These are phyloP conservation scores for Mycena albidolilacea DNA, from an alignment of 768 basidiomycete species.

Conservation along the genomic window DNA sequence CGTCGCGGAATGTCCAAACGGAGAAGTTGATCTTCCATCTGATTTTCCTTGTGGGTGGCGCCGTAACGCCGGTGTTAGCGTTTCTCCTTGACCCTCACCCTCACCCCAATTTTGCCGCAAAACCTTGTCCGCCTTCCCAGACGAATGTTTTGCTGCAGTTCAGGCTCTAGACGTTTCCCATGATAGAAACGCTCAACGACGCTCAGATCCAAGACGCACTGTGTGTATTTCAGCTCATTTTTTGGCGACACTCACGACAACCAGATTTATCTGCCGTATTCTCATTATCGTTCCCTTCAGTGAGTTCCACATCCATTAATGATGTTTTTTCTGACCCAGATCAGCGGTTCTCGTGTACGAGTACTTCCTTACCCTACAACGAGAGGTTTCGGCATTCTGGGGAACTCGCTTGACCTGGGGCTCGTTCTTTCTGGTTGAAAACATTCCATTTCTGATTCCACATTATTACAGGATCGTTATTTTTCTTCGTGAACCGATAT, in stretches of 20 bases:
- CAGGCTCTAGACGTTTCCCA: slow-evolving; percentile 15
- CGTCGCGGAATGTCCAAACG: too few species aligned
- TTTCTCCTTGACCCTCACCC: too few species aligned
- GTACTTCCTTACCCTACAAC: slow-evolving; percentile 58
- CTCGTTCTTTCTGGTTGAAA: slow-evolving; percentile 53
- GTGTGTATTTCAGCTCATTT: not conserved
- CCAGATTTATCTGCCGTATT: slow-evolving; percentile 25
- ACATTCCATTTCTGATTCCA: slow-evolving; percentile 53
- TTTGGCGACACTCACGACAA: not conserved
- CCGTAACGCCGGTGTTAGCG: too few species aligned
- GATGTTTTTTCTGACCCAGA: not conserved
- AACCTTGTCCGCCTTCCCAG: not conserved
- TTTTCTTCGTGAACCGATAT: slow-evolving; percentile 63
- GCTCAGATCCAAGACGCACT: slow-evolving; percentile 23
- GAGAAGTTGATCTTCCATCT: not conserved
- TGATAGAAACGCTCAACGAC: slow-evolving; percentile 18
- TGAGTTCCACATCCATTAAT: slow-evolving; percentile 29
- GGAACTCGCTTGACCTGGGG: slow-evolving; percentile 48
- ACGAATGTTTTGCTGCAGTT: slow-evolving; percentile 7
- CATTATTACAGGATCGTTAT: slow-evolving; percentile 51
- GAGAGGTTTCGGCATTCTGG: slow-evolving; percentile 65
- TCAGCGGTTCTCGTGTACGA: slow-evolving; percentile 62
- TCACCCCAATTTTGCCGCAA: not conserved
- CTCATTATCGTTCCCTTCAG: slow-evolving; percentile 46
- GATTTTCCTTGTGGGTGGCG: not conserved